Conservation (phyloP, 495 filamentous ascomycete species). For the Penicillium turbatum region DNA sequence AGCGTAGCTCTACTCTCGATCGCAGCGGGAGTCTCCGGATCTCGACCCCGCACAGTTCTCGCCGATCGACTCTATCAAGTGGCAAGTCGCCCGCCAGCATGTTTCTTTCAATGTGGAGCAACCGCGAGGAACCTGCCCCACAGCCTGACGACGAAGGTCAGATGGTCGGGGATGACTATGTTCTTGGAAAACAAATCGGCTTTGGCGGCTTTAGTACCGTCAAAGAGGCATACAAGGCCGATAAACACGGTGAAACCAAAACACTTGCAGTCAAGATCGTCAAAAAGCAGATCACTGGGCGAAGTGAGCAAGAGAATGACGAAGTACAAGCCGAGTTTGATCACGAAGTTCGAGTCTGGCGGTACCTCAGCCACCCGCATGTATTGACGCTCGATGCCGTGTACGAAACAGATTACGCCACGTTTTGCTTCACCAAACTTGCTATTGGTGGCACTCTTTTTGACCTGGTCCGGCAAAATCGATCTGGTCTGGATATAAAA, state of each 20-base stretch:
- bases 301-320: slow-evolving; percentile 61
- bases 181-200: slow-evolving; percentile 67
- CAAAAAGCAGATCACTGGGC: slow-evolving; percentile 53
- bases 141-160: slow-evolving; percentile 69
- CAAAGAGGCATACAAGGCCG: slow-evolving; percentile 67
- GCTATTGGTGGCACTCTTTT: slow-evolving; percentile 67
- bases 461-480: slow-evolving; percentile 59
- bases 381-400: slow-evolving; percentile 63
- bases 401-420: slow-evolving; percentile 67
- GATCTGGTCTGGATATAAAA: slow-evolving; percentile 47
- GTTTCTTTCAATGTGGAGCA: slow-evolving; percentile 57
- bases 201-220: slow-evolving; percentile 68
- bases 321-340: slow-evolving; percentile 68
- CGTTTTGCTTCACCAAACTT: slow-evolving; percentile 69
- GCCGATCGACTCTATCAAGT: slow-evolving; percentile 44
- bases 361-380: slow-evolving; percentile 62
- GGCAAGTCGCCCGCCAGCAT: slow-evolving; percentile 53
- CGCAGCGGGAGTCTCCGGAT: slow-evolving; percentile 36
- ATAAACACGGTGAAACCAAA: slow-evolving; percentile 47
- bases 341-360: slow-evolving; percentile 69
- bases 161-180: slow-evolving; percentile 66
- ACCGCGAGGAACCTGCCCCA: slow-evolving; percentile 37
- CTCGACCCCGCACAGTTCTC: slow-evolving; percentile 39
- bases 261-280: slow-evolving; percentile 69
- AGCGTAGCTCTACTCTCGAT: slow-evolving; percentile 40